Conservation (phyloP, 768 basidiomycete species). For the Pleurotus cornucopiae region DNA sequence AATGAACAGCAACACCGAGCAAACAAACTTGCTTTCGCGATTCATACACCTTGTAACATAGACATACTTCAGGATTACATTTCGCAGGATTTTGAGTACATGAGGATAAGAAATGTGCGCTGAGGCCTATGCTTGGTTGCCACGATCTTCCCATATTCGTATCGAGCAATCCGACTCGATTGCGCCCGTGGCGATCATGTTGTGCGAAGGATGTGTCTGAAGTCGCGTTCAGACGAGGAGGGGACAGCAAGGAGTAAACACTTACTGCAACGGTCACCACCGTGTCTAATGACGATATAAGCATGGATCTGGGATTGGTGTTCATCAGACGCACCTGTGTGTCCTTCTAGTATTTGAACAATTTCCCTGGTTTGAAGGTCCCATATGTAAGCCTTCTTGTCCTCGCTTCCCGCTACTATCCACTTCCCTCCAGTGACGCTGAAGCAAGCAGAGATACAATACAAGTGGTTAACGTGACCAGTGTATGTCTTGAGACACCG, state of each 20-base stretch:
- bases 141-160: conserved; percentile 75
- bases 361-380: conserved; percentile 86
- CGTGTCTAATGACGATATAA: conserved; percentile 38
- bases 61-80: conserved; percentile 1
- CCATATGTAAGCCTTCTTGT: conserved; percentile 87
- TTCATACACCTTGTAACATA: conserved; percentile 3
- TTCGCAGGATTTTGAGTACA: background rate
- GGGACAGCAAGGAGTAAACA: conserved; percentile 7
- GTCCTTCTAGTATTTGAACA: conserved; percentile 75
- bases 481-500: conserved; percentile 88
- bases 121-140: conserved; percentile 9
- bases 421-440: conserved; percentile 83
- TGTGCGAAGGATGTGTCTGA: conserved; percentile 81
- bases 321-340: conserved; percentile 45
- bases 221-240: conserved; percentile 9
- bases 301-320: background rate
- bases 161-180: conserved; percentile 82
- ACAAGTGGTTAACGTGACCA: conserved; percentile 80
- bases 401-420: conserved; percentile 91
- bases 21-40: background rate
- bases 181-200: conserved; percentile 85
- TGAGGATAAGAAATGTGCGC: background rate
- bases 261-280: conserved; percentile 78
- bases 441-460: conserved; percentile 81
- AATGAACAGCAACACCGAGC: conserved; percentile 24